Evolutionary conservation across 208 protist genomes (phyloP), one percentile per base, ranked within the genome.

Genomic region (Leishmania amazonensis): DNA sequence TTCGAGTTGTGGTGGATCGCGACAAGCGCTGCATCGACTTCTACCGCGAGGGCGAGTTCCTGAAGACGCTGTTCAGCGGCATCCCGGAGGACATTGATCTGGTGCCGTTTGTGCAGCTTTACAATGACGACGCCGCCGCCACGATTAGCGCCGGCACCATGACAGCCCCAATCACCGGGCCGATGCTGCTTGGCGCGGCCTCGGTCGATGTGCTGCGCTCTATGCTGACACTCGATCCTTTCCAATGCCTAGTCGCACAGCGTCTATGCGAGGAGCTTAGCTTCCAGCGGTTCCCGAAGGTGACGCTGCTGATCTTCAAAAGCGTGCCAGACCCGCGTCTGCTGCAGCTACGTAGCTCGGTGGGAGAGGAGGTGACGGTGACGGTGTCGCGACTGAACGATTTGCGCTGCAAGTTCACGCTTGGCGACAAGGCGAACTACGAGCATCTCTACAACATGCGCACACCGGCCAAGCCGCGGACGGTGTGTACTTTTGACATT

Each of bases 81-180:
- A 89, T 98, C 75, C 92, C 95, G 15, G 77, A 81, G 5, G 89
- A 94, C 76, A 81, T 94, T 17, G 92, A 98, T 81, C 83, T 98
- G 60, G 95, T 97, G 24, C 95, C 95, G 2, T 98, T 98, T 87
- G 95, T 93, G 75, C 95, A 98, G 84, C 90, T 98, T 3, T 98
- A 98, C 89, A 98, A 98, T 85, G 95, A 98, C 80, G 94, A 98
- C 81, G 93, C 95, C 21, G 84, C 83, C 17, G 95, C 86, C 11
- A 76, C 79, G 47, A 94, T 98, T 81, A 86, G 81, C 78, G 70
- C 91, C 58, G 95, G 95, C 28, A 85, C 89, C 73, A 97, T 97
- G 93, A 96, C 89, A 42, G 85, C 93, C 19, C 93, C 95, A 5
- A 96, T 98, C 78, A 91, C 94, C 47, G 86, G 89, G 0, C 76